Base-by-base conservation (phyloP, 2,329 filamentous ascomycete genomes). In the Calycina marina region DNA sequence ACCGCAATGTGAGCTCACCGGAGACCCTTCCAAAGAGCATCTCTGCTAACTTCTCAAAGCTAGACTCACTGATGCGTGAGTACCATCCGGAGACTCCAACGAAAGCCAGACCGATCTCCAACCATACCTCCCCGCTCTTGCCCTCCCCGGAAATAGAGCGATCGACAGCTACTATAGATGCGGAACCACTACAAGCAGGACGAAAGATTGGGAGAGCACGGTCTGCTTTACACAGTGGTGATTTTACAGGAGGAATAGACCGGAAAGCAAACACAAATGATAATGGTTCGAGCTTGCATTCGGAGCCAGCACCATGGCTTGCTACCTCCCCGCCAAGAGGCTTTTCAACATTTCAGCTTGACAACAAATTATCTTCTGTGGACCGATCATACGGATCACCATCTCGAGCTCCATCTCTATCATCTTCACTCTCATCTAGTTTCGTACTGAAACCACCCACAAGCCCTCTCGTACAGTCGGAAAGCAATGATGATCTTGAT, bases 391-490 rank as follows among this genome's bases (percentile, higher is more conserved):
- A 41, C 20, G 22, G 26, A n/a, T 14, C 25, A 25, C 41, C 39
- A 15, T 46, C 43, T 30, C 41, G 45, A 39, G 49, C 49, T 22
- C 76, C 77, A 5, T 76, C 73, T 1, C 49, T 79, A 6, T 77
- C 76, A 3, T 84, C 77, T 5, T 80, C 83, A 1, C 64, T 81
- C 10, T 77, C 80, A 0, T 79, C 76, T 2, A 85, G 73, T 45
- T 94, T 93, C 53, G 67, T 80, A 18, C 79, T 93, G 40, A 79
- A 88, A 56, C 72, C 82, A 2, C 88, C 90, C 0, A 96, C 90
- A 2, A 96, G 86, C 47, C 90, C 90, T 10, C 62, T 98, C 8
- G 86, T 92, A 1, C 77, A 94, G 48, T 84, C 85, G 25, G 74
- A 84, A 48, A 92, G 77, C 56, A 90, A 86, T 44, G 77, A 83